phyloP scores from a whole-genome alignment of 164 flowering plant species.

The Piper longum region DNA sequence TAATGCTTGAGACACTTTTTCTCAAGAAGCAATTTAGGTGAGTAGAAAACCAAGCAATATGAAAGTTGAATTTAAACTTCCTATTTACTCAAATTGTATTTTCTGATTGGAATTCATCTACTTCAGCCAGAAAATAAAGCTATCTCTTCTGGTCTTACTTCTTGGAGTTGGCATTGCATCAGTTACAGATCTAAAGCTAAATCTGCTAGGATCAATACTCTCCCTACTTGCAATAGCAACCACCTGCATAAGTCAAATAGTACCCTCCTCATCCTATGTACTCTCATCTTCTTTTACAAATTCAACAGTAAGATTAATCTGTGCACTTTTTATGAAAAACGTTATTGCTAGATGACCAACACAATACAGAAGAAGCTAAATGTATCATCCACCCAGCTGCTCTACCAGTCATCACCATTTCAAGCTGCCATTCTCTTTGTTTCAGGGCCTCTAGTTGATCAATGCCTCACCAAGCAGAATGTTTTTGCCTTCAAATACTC shows the following conservation, averaged over 20 bases:
- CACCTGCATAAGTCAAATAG: slow-evolving; percentile 95
- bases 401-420: slow-evolving; percentile 94
- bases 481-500: slow-evolving; percentile 78
- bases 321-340: slow-evolving; percentile 15
- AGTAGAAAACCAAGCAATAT: not conserved
- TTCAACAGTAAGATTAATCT: not conserved
- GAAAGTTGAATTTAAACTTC: not conserved
- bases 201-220: slow-evolving; percentile 65
- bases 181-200: slow-evolving; percentile 91
- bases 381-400: slow-evolving; percentile 82
- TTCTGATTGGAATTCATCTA: not conserved
- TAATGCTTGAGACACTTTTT: slow-evolving; percentile 73
- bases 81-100: not conserved
- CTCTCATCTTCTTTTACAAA: not conserved
- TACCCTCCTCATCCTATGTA: slow-evolving; percentile 30
- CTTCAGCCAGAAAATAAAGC: slow-evolving; percentile 74
- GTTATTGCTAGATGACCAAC: slow-evolving; percentile 59
- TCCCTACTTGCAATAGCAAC: slow-evolving; percentile 89
- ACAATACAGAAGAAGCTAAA: slow-evolving; percentile 89
- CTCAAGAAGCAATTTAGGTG: slow-evolving; percentile 92
- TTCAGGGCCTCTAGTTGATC: slow-evolving; percentile 86
- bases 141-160: slow-evolving; percentile 61
- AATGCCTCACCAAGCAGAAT: slow-evolving; percentile 64
- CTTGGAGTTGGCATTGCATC: slow-evolving; percentile 95
- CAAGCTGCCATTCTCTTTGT: slow-evolving; percentile 92